phyloP scores from a whole-genome alignment of 352 stramenopile species.

The Phytophthora europaea region DNA sequence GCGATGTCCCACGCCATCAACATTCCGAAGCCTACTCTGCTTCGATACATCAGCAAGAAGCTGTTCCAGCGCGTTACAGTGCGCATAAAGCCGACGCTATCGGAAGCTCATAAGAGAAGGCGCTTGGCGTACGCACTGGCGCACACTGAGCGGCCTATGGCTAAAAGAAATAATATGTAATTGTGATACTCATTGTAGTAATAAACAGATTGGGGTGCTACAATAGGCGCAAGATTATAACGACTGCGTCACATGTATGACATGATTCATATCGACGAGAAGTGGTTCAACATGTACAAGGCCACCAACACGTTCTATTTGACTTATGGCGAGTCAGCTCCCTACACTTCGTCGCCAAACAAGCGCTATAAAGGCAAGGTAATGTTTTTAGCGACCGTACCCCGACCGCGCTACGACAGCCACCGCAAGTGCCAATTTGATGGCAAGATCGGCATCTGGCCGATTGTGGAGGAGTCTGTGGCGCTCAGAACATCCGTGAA shows the following conservation, averaged over 20 bases:
- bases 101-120: background rate
- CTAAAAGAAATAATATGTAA: background rate
- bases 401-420: too few relatives aligned
- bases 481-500: too few relatives aligned
- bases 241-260: background rate
- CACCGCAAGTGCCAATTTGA: too few relatives aligned
- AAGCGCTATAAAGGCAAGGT: too few relatives aligned
- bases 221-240: background rate
- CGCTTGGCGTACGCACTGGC: background rate
- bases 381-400: too few relatives aligned
- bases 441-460: too few relatives aligned
- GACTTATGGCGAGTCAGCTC: too few relatives aligned
- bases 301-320: too few relatives aligned
- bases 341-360: too few relatives aligned
- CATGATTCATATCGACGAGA: background rate
- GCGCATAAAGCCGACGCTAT: background rate
- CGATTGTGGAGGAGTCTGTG: too few relatives aligned
- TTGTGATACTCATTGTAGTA: background rate
- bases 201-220: background rate
- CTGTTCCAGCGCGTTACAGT: background rate
- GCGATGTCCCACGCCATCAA: background rate
- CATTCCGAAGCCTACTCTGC: conserved; percentile 6
- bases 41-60: conserved; percentile 6
- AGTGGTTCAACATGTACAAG: background rate
- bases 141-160: conserved; percentile 1